phyloP scores from a whole-genome alignment of 257 asterid genomes.

The Solanum clarkiae region DNA sequence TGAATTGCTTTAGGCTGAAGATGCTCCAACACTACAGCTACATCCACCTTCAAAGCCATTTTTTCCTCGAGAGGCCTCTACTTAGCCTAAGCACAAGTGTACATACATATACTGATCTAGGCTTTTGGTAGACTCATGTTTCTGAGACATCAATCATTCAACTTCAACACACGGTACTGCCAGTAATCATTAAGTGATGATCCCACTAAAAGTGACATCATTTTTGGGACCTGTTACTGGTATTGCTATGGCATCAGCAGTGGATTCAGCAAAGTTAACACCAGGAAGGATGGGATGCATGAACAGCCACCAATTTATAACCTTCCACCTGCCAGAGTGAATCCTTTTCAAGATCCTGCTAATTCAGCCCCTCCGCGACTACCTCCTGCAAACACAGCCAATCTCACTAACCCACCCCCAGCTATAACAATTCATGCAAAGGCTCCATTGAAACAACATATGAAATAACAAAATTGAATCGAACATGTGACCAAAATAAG shows the following conservation, averaged over 20 bases:
- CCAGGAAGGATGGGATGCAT: conserved; percentile 14
- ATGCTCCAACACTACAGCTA: conserved; percentile 40
- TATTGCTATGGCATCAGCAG: conserved; percentile 13
- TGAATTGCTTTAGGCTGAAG: conserved; percentile 33
- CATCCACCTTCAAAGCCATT: conserved; percentile 37
- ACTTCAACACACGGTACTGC: conserved; percentile 42
- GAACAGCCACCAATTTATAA: conserved; percentile 39
- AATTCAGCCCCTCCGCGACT: conserved; percentile 1
- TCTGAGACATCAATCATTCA: conserved; percentile 10
- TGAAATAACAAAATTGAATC: neutral
- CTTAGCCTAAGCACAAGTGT: conserved; percentile 70
- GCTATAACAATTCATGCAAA: conserved; percentile 5
- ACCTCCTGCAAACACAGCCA: neutral
- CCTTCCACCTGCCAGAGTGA: conserved; percentile 58
- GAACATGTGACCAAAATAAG: neutral
- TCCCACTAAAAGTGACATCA: conserved; percentile 26
- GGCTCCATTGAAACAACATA: neutral
- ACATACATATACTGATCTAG: neutral
- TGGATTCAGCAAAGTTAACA: conserved; percentile 1
- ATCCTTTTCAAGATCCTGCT: conserved; percentile 12
- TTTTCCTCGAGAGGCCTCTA: conserved; percentile 60
- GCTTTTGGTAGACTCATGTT: conserved; percentile 2
- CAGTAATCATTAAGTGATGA: conserved; percentile 24
- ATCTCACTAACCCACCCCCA: conserved; percentile 7
- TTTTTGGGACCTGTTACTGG: conserved; percentile 21